Evolutionary conservation across 495 filamentous ascomycete species (phyloP).

Genomic region (Acidiella bohemica): DNA sequence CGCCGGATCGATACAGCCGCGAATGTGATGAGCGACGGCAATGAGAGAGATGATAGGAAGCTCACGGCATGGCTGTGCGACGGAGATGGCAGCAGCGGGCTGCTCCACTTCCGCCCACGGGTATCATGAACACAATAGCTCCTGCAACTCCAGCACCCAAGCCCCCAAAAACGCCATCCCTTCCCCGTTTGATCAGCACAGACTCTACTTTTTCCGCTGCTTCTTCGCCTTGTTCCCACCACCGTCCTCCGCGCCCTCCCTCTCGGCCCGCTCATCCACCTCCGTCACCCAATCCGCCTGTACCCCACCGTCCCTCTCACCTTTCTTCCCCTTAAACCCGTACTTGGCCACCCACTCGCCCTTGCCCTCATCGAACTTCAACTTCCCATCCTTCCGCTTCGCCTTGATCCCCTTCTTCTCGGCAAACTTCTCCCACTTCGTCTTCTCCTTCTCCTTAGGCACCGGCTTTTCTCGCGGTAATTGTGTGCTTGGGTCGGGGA

Average conservation of each 20-base stretch:
- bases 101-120: too few relatives aligned
- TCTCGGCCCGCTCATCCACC: slow-evolving; percentile 61
- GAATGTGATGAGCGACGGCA: too few relatives aligned
- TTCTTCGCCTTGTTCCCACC: too few relatives aligned
- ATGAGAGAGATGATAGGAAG: too few relatives aligned
- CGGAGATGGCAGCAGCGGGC: too few relatives aligned
- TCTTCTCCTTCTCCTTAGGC: slow-evolving; percentile 62
- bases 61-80: too few relatives aligned
- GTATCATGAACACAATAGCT: too few relatives aligned
- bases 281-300: slow-evolving; percentile 81
- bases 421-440: slow-evolving; percentile 91
- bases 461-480: slow-evolving; percentile 85
- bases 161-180: too few relatives aligned
- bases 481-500: slow-evolving; percentile 52
- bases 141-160: too few relatives aligned
- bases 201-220: too few relatives aligned
- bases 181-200: too few relatives aligned
- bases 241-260: slow-evolving; percentile 40
- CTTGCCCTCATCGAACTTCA: slow-evolving; percentile 68
- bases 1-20: too few relatives aligned
- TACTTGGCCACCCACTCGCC: slow-evolving; percentile 85
- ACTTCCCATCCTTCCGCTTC: slow-evolving; percentile 56
- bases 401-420: slow-evolving; percentile 87
- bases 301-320: neutral
- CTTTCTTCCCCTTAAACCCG: slow-evolving; percentile 72